These are phyloP conservation scores for Globisporangium iwayamae DNA, from an alignment of 352 stramenopile species.

Conservation along the genomic window DNA sequence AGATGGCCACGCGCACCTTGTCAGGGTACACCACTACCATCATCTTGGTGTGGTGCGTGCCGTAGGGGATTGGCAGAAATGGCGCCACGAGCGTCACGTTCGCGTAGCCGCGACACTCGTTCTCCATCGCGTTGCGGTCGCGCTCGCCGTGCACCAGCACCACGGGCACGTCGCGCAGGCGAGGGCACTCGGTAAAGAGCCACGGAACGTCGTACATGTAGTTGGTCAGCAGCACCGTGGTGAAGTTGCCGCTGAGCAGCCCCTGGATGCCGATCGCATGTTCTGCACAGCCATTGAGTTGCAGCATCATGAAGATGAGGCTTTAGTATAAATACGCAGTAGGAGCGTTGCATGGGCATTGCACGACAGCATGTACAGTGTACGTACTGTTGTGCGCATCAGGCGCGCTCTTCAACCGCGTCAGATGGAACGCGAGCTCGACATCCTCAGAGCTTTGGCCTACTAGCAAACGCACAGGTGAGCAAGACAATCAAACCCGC, in stretches of 20 bases:
- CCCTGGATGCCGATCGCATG: constrained; percentile 38
- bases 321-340: not conserved
- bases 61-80: constrained; percentile 74
- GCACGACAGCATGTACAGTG: constrained; percentile 2
- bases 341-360: no score
- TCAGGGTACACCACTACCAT: constrained; percentile 62
- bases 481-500: not conserved
- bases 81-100: constrained; percentile 68
- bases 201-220: constrained; percentile 81
- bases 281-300: constrained; percentile 20
- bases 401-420: constrained; percentile 30
- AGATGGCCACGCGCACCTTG: constrained; percentile 76
- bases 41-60: constrained; percentile 88
- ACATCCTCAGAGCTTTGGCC: not conserved
- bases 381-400: constrained; percentile 43
- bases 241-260: constrained; percentile 58
- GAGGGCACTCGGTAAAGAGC: constrained; percentile 62
- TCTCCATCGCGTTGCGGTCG: constrained; percentile 47
- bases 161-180: constrained; percentile 57
- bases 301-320: not conserved
- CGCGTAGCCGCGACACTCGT: constrained; percentile 46
- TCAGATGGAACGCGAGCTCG: constrained; percentile 33
- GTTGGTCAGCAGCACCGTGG: constrained; percentile 66
- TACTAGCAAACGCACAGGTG: not conserved
- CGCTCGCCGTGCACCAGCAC: constrained; percentile 77